Evolutionary conservation across 352 stramenopile genomes (phyloP).

Genomic region (Thalassiosira ordinaria): DNA sequence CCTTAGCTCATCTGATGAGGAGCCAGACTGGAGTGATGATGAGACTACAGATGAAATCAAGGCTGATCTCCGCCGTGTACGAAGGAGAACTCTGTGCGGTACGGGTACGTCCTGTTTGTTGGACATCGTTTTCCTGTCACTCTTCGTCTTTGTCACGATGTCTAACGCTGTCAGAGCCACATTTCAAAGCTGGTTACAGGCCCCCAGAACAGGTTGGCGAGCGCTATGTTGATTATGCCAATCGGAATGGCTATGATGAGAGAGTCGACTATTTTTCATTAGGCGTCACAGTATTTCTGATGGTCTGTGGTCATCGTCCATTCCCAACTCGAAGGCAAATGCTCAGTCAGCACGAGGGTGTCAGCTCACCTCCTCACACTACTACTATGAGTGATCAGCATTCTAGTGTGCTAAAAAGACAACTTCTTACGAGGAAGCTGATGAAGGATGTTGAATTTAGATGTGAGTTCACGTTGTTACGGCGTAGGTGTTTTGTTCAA

Average conservation of each 20-base stretch:
- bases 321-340: slow-evolving; percentile 38
- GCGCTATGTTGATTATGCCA: slow-evolving; percentile 36
- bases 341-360: too few species aligned
- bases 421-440: slow-evolving; percentile 2
- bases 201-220: slow-evolving; percentile 48
- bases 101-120: too few species aligned
- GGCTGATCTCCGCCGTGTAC: slow-evolving; percentile 28
- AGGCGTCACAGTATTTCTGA: slow-evolving; percentile 26
- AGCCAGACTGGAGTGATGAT: slow-evolving; percentile 17
- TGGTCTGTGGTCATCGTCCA: slow-evolving; percentile 25
- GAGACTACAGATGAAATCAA: slow-evolving; percentile 14
- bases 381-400: not conserved
- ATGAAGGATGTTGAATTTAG: slow-evolving; percentile 37
- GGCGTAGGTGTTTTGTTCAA: too few species aligned
- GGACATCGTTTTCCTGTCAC: too few species aligned
- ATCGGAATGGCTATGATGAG: slow-evolving; percentile 32
- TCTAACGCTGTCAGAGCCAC: too few species aligned
- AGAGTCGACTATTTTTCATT: slow-evolving; percentile 21
- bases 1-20: slow-evolving; percentile 8
- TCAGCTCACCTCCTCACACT: too few species aligned
- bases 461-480: slow-evolving; percentile 1
- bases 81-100: slow-evolving; percentile 38
- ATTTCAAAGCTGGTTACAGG: slow-evolving; percentile 33
- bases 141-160: too few species aligned
- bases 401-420: not conserved